phyloP scores from a whole-genome alignment of 148 eudicot species.

The Chenopodium album region DNA sequence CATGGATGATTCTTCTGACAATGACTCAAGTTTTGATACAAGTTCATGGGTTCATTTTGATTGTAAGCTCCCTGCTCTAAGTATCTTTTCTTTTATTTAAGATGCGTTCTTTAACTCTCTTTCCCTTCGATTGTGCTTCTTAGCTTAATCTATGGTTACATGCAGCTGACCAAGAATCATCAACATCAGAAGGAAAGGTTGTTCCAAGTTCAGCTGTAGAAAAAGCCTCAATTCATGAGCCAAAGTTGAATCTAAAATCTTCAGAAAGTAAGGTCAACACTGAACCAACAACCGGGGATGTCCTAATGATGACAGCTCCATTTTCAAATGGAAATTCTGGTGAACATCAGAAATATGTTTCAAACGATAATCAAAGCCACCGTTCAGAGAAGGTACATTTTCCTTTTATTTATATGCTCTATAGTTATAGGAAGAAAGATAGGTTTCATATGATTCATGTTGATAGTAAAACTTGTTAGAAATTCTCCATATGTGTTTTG shows the following conservation, averaged over 20 bases:
- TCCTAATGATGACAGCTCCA: constrained; percentile 30
- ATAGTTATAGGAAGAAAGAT: background rate
- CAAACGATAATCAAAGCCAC: constrained; percentile 8
- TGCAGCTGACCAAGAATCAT: constrained; percentile 35
- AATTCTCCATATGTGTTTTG: too few species aligned
- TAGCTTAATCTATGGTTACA: background rate
- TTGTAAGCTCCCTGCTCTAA: constrained; percentile 30
- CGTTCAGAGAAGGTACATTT: constrained; percentile 33
- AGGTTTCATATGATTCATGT: background rate
- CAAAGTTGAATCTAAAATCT: constrained; percentile 19
- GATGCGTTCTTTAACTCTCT: background rate
- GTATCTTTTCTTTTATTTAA: background rate
- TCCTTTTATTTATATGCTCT: background rate
- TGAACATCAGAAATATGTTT: constrained; percentile 25
- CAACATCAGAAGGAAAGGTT: background rate
- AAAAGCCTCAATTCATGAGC: constrained; percentile 22
- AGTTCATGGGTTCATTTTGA: constrained; percentile 39
- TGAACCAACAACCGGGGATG: constrained; percentile 28
- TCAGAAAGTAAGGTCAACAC: constrained; percentile 29
- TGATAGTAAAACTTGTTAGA: background rate
- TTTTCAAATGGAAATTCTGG: constrained; percentile 17
- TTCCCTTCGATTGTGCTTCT: constrained; percentile 2
- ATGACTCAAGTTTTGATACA: constrained; percentile 27
- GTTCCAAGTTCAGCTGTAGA: constrained; percentile 32
- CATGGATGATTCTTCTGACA: constrained; percentile 36